phyloP scores from a whole-genome alignment of 1,284 basidiomycete species.

The Peniophora sp. region DNA sequence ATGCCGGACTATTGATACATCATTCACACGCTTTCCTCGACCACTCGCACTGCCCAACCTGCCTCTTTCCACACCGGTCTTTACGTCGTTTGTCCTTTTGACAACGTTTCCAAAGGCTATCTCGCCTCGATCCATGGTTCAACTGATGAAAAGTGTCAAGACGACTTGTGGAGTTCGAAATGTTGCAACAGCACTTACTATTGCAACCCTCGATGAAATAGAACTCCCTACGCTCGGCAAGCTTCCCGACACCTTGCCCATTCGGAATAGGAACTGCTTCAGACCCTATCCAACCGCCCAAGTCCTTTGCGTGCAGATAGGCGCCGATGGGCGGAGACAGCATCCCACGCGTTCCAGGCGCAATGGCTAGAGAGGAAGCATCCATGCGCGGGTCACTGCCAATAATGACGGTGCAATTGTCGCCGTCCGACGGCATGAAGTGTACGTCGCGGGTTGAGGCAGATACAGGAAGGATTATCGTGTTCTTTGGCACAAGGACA shows the following conservation, averaged over 20 bases:
- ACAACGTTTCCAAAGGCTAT: too few species aligned
- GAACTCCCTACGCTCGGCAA: conserved; percentile 16
- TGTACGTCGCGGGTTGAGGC: conserved; percentile 13
- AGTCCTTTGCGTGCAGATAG: conserved; percentile 12
- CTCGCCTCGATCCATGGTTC: too few species aligned
- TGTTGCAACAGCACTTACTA: conserved; percentile 5
- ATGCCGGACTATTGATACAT: too few species aligned
- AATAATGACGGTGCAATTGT: conserved; percentile 8
- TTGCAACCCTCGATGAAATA: conserved; percentile 18
- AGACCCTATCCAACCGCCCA: conserved; percentile 17
- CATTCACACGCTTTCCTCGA: too few species aligned
- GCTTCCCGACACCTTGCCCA: conserved; percentile 14
- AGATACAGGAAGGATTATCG: conserved; percentile 15
- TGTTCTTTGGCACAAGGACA: conserved; percentile 11
- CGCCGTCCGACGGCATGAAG: conserved; percentile 11
- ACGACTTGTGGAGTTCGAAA: too few species aligned
- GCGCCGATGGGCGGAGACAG: conserved; percentile 13
- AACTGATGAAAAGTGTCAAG: too few species aligned
- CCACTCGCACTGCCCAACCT: too few species aligned
- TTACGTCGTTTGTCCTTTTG: too few species aligned
- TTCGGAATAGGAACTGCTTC: conserved; percentile 11
- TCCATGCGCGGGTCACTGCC: conserved; percentile 11
- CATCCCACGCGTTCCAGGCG: conserved; percentile 1
- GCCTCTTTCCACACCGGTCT: too few species aligned
- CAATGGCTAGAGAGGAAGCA: conserved; percentile 2